Conservation (phyloP, 1,284 basidiomycete species). For the Microbotryum lychnidis-dioicae region DNA sequence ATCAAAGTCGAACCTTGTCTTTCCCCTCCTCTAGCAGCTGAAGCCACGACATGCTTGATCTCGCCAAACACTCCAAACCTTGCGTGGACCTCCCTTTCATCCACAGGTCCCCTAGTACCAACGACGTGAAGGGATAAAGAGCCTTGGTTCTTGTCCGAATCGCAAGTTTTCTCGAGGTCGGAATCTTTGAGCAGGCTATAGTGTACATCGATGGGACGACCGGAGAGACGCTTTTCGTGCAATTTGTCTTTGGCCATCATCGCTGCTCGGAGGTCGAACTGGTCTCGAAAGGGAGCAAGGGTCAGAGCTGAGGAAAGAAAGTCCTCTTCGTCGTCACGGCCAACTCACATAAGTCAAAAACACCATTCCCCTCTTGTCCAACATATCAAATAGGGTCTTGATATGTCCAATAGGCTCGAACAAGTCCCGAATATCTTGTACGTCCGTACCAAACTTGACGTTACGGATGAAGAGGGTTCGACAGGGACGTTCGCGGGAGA, state of each 20-base stretch:
- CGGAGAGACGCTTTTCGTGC: constrained; percentile 74
- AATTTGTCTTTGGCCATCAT: constrained; percentile 78
- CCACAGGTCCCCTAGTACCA: constrained; percentile 59
- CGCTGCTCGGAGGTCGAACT: constrained; percentile 87
- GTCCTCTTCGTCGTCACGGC: not conserved
- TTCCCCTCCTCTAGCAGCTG: not conserved
- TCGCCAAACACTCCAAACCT: constrained; percentile 83
- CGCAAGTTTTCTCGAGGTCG: constrained; percentile 60
- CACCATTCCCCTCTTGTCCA: constrained; percentile 87
- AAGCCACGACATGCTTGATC: constrained; percentile 60
- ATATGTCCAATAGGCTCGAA: constrained; percentile 92
- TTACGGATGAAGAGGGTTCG: constrained; percentile 94
- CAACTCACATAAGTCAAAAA: constrained; percentile 90
- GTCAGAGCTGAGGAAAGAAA: not conserved
- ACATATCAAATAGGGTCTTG: constrained; percentile 92
- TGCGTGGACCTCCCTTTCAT: constrained; percentile 71
- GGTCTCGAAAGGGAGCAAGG: constrained; percentile 6
- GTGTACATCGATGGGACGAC: constrained; percentile 87
- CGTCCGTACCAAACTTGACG: constrained; percentile 50
- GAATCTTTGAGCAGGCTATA: constrained; percentile 82
- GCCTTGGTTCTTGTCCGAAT: constrained; percentile 83
- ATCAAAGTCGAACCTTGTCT: constrained; percentile 62
- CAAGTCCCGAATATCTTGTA: constrained; percentile 63
- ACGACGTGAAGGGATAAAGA: constrained; percentile 67
- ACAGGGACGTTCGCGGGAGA: constrained; percentile 84